A percentile compares a stretch with the other conserved stretches of the same genome.
These are phyloP conservation scores for Haplographium delicatum DNA, from an alignment of 495 filamentous ascomycete genomes.

Conservation along the genomic window DNA sequence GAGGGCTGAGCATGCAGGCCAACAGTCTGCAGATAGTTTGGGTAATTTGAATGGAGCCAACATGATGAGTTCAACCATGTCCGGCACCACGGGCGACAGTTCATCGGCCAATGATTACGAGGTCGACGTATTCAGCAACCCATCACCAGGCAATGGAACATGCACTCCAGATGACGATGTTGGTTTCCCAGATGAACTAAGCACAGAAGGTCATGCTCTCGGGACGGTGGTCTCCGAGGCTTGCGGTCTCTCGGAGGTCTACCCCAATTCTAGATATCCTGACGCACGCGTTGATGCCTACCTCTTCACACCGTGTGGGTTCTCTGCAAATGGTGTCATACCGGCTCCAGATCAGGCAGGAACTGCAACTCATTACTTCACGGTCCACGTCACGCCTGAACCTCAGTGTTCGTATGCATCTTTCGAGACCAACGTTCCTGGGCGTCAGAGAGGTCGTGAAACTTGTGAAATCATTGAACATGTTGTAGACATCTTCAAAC, in stretches of 20 bases:
- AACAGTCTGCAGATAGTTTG: constrained; percentile 44
- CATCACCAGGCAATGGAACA: constrained; percentile 60
- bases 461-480: constrained; percentile 89
- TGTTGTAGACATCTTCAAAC: constrained; percentile 92
- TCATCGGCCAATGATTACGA: constrained; percentile 47
- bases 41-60: constrained; percentile 43
- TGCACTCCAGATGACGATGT: constrained; percentile 51
- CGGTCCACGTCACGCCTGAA: constrained; percentile 97
- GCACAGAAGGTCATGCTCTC: constrained; percentile 89
- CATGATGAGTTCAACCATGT: constrained; percentile 28
- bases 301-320: constrained; percentile 94
- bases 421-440: constrained; percentile 98
- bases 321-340: constrained; percentile 95
- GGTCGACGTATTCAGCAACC: constrained; percentile 77
- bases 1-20: constrained; percentile 51
- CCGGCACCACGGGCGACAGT: constrained; percentile 24
- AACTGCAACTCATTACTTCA: constrained; percentile 85
- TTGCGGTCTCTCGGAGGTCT: constrained; percentile 86
- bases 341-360: constrained; percentile 63
- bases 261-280: constrained; percentile 79
- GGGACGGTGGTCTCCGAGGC: constrained; percentile 88
- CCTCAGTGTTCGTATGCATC: constrained; percentile 97
- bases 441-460: constrained; percentile 77
- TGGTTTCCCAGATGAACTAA: constrained; percentile 64
- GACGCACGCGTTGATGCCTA: constrained; percentile 95